Percentiles rank a stretch among this genome's conserved stretches.
These are phyloP conservation scores for Mycena galericulata DNA, from an alignment of 768 basidiomycete species.

Conservation along the genomic window DNA sequence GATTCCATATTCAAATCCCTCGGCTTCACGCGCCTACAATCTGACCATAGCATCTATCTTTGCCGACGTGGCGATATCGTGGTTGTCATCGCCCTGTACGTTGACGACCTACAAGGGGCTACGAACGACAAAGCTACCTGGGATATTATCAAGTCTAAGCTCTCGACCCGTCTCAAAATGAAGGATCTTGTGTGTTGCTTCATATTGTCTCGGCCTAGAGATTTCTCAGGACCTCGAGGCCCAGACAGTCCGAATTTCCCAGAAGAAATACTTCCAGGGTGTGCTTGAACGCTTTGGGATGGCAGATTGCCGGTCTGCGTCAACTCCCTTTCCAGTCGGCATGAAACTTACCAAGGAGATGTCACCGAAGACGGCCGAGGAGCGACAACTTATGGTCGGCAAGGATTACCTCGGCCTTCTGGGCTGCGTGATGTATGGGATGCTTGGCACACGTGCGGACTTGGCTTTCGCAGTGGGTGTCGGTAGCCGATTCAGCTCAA, in stretches of 20 bases:
- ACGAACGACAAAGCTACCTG: not conserved
- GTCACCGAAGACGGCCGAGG: constrained; percentile 2
- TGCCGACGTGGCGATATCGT: not conserved
- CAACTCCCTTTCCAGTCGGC: not conserved
- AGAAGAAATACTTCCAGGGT: constrained; percentile 1
- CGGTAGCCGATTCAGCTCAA: not conserved
- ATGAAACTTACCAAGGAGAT: not conserved
- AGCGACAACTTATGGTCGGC: not conserved
- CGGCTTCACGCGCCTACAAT: constrained; percentile 4
- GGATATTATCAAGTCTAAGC: not conserved
- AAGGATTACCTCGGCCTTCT: not conserved
- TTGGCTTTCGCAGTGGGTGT: not conserved
- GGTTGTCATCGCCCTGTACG: not conserved
- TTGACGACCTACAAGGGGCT: not conserved
- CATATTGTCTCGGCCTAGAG: not conserved
- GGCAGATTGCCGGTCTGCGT: not conserved
- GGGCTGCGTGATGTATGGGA: not conserved
- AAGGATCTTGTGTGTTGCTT: constrained; percentile 2
- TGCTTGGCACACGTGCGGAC: not conserved
- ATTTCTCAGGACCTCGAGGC: not conserved
- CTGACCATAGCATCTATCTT: constrained; percentile 15
- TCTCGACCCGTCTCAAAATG: not conserved
- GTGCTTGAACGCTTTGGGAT: not conserved
- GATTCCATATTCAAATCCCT: constrained; percentile 1
- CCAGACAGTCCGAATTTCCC: not conserved